phyloP scores from a whole-genome alignment of 306 rosid genomes.

The Albizia julibrissin region DNA sequence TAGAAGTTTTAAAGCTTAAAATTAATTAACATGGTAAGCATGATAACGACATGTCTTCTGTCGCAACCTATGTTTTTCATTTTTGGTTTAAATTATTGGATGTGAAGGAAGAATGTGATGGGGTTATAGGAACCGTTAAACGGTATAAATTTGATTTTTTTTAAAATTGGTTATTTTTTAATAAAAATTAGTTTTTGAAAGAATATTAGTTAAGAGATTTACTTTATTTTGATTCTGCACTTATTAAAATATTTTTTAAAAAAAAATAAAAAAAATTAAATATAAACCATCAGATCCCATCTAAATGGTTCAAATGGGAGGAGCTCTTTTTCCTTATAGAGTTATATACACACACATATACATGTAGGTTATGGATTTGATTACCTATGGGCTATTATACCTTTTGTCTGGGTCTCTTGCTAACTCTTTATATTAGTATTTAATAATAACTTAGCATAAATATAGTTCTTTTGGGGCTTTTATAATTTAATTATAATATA shows the following conservation, averaged over 20 bases:
- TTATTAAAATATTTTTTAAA: no score
- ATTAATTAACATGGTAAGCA: constrained; percentile 22
- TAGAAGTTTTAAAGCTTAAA: constrained; percentile 3
- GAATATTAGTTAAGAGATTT: no score
- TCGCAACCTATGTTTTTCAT: constrained; percentile 29
- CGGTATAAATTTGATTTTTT: no score
- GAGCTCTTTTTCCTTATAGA: no score
- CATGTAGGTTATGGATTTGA: constrained; percentile 38
- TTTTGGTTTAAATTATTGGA: background rate
- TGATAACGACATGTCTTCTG: constrained; percentile 63
- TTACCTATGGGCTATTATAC: constrained; percentile 41
- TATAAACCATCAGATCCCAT: no score
- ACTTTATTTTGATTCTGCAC: no score
- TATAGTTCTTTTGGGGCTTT: background rate
- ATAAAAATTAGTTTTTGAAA: no score
- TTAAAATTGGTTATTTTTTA: no score
- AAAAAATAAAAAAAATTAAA: no score
- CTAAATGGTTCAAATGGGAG: no score
- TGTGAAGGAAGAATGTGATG: background rate
- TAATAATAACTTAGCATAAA: background rate
- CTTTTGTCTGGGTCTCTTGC: constrained; percentile 48
- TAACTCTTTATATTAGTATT: constrained; percentile 5
- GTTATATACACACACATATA: background rate
- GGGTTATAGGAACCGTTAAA: no score
- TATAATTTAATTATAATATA: no score